Percentiles rank a stretch among this genome's conserved stretches.
Evolutionary conservation across 257 asterid genomes (phyloP).

Genomic region (Salvia miltiorrhiza): DNA sequence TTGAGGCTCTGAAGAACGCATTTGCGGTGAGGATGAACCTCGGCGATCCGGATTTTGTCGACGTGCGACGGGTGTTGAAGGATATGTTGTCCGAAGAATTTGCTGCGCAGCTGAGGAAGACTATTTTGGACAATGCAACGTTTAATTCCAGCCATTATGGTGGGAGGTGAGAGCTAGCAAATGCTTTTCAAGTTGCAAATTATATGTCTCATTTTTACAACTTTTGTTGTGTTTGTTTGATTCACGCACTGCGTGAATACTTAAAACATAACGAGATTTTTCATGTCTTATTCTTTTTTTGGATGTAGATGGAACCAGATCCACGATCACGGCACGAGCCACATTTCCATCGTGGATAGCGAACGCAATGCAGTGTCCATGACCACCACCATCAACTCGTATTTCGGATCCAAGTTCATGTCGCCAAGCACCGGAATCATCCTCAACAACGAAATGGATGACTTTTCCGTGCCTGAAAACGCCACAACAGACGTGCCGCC

Average conservation of each 20-base stretch:
- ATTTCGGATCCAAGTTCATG: conserved; percentile 52
- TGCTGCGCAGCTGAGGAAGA: conserved; percentile 39
- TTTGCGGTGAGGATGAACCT: conserved; percentile 58
- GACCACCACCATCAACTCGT: conserved; percentile 52
- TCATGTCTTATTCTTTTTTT: background rate
- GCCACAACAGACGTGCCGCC: conserved; percentile 26
- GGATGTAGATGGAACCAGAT: conserved; percentile 56
- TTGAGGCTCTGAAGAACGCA: conserved; percentile 66
- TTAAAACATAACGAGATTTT: background rate
- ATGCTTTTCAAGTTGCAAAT: no score
- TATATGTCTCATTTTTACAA: background rate
- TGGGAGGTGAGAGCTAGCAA: conserved; percentile 41
- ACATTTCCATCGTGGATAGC: conserved; percentile 56
- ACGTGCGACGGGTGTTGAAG: conserved; percentile 20
- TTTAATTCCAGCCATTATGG: conserved; percentile 57
- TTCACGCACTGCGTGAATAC: no score
- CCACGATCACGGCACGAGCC: conserved; percentile 71
- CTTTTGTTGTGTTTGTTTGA: background rate
- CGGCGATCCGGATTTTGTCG: conserved; percentile 62
- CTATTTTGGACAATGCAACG: conserved; percentile 48
- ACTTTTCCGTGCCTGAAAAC: conserved; percentile 52
- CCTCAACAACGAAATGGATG: conserved; percentile 84
- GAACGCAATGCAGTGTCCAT: conserved; percentile 66
- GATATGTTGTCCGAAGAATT: conserved; percentile 54
- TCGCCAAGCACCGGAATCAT: conserved; percentile 63